Evolutionary conservation across 2,329 filamentous ascomycete species (phyloP).

Genomic region (Purpureocillium lavendulum): DNA sequence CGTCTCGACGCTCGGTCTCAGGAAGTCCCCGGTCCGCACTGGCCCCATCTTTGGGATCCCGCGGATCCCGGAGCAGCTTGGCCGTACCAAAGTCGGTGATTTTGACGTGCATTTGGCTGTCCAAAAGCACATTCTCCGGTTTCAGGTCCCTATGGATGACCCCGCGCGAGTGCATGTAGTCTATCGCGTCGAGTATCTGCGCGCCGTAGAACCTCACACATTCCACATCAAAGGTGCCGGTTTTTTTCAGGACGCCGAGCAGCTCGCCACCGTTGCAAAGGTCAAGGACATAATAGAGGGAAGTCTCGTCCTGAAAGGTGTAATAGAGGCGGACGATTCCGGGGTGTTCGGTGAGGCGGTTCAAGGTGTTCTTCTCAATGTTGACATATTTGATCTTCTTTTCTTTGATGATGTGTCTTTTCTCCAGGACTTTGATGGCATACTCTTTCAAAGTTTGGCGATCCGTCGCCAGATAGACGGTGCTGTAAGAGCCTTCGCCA

Average conservation of each 20-base stretch:
- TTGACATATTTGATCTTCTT: slow-evolving; percentile 99
- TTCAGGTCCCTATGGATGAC: slow-evolving; percentile 97
- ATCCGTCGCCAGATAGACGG: slow-evolving; percentile 86
- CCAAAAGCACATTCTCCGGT: slow-evolving; percentile 90
- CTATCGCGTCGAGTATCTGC: slow-evolving; percentile 91
- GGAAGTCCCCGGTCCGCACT: slow-evolving; percentile 27
- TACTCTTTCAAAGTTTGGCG: slow-evolving; percentile 92
- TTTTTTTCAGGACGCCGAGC: slow-evolving; percentile 86
- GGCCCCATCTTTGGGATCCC: slow-evolving; percentile 32
- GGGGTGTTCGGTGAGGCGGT: slow-evolving; percentile 90
- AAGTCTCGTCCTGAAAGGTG: slow-evolving; percentile 95
- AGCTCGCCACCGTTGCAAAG: slow-evolving; percentile 88
- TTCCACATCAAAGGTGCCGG: slow-evolving; percentile 88
- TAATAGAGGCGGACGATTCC: slow-evolving; percentile 96
- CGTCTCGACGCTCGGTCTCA: slow-evolving; percentile 25
- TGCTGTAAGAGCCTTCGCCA: slow-evolving; percentile 96
- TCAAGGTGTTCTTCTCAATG: slow-evolving; percentile 97
- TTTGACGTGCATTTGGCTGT: slow-evolving; percentile 95
- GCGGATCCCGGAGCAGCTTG: slow-evolving; percentile 60
- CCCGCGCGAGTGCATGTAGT: slow-evolving; percentile 94
- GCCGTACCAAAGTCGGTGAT: slow-evolving; percentile 98
- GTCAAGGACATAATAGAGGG: slow-evolving; percentile 93
- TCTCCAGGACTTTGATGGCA: slow-evolving; percentile 96
- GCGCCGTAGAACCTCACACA: slow-evolving; percentile 92
- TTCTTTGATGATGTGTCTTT: slow-evolving; percentile 98